Evolutionary conservation across 306 rosid species (phyloP).

Genomic region (Calophaca sinica): DNA sequence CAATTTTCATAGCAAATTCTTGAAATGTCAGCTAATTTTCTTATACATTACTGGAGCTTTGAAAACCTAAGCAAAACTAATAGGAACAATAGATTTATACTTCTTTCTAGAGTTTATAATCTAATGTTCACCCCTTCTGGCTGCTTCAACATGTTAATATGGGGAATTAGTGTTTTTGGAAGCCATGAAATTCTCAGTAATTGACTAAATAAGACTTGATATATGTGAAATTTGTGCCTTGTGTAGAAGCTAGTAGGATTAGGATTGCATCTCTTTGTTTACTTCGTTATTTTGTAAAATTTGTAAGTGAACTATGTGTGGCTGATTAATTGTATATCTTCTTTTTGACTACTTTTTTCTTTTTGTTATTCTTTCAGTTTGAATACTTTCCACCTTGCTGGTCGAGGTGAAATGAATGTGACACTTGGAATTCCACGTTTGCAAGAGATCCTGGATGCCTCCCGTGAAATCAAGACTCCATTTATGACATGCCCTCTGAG

Average conservation of each 20-base stretch:
- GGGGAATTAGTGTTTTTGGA: background rate
- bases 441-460: slow-evolving; percentile 88
- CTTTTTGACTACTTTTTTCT: background rate
- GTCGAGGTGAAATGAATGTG: slow-evolving; percentile 97
- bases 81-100: background rate
- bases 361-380: slow-evolving; percentile 56
- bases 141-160: slow-evolving; percentile 7
- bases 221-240: slow-evolving; percentile 7
- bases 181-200: slow-evolving; percentile 5
- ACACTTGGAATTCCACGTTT: slow-evolving; percentile 97
- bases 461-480: slow-evolving; percentile 80
- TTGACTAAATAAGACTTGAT: background rate
- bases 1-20: background rate
- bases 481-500: slow-evolving; percentile 91
- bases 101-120: background rate
- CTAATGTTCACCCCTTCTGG: background rate
- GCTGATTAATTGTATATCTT: background rate
- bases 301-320: background rate
- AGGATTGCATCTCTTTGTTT: slow-evolving; percentile 27
- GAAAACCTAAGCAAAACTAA: slow-evolving; percentile 7
- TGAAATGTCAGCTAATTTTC: slow-evolving; percentile 1
- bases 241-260: background rate
- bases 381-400: slow-evolving; percentile 95
- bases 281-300: slow-evolving; percentile 12
- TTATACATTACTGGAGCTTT: slow-evolving; percentile 7